phyloP scores from a whole-genome alignment of 768 basidiomycete genomes.

The Mycena amicta region DNA sequence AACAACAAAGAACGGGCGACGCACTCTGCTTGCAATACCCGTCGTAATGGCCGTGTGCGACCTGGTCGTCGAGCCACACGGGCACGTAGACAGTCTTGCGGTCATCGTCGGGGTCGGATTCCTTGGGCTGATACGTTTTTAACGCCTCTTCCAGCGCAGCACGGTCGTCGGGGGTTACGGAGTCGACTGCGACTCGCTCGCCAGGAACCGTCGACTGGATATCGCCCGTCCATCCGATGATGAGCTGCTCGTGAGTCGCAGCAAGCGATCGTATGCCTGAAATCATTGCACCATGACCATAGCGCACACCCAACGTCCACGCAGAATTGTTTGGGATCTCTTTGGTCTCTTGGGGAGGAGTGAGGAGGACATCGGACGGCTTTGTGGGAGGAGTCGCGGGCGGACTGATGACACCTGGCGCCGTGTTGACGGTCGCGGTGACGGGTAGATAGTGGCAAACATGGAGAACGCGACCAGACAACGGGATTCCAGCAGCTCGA shows the following conservation, averaged over 20 bases:
- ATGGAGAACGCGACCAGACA: constrained; percentile 90
- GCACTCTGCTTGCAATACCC: constrained; percentile 97
- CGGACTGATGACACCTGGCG: constrained; percentile 62
- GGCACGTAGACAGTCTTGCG: constrained; percentile 78
- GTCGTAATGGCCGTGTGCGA: constrained; percentile 93
- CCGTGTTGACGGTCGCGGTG: constrained; percentile 58
- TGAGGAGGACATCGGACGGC: constrained; percentile 48
- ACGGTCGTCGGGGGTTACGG: constrained; percentile 64
- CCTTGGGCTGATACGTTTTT: constrained; percentile 58
- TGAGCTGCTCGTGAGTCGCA: constrained; percentile 83
- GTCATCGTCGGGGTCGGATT: constrained; percentile 55
- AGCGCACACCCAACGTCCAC: constrained; percentile 80
- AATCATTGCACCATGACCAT: constrained; percentile 95
- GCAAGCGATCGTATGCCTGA: constrained; percentile 87
- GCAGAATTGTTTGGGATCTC: constrained; percentile 25
- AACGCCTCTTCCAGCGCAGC: constrained; percentile 68
- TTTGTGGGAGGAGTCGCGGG: constrained; percentile 77
- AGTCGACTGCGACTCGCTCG: constrained; percentile 50
- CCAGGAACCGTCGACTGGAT: constrained; percentile 55
- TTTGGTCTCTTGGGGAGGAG: constrained; percentile 26
- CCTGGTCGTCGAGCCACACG: constrained; percentile 87
- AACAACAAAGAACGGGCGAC: constrained; percentile 33
- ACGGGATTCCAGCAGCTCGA: constrained; percentile 64
- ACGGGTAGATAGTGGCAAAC: constrained; percentile 90
- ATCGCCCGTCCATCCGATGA: constrained; percentile 95